phyloP scores from a whole-genome alignment of 176 grass and related monocot species.

The Chloris gayana region DNA sequence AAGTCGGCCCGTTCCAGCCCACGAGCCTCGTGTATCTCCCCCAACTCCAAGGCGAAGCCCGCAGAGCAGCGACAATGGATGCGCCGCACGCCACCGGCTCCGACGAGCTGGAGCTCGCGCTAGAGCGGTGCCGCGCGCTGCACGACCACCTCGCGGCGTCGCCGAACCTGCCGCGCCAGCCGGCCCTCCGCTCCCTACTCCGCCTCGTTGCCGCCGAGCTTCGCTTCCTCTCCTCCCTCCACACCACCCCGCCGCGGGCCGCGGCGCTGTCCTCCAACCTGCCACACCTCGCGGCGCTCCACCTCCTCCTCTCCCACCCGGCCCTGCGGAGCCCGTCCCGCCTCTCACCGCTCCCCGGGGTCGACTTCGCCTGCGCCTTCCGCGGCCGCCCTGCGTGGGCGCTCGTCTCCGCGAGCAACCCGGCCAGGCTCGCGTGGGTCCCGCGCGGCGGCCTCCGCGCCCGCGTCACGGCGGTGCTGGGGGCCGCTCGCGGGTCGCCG shows the following conservation, averaged over 20 bases:
- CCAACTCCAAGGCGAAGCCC: slow-evolving; percentile 1
- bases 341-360: slow-evolving; percentile 46
- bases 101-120: slow-evolving; percentile 36
- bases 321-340: slow-evolving; percentile 60
- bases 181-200: slow-evolving; percentile 45
- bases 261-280: slow-evolving; percentile 79
- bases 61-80: slow-evolving; percentile 36
- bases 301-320: slow-evolving; percentile 79
- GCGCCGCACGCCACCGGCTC: slow-evolving; percentile 23
- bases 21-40: not conserved
- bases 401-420: slow-evolving; percentile 81
- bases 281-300: slow-evolving; percentile 66
- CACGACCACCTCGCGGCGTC: slow-evolving; percentile 42
- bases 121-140: slow-evolving; percentile 53
- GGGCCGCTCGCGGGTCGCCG: slow-evolving; percentile 44
- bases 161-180: slow-evolving; percentile 38
- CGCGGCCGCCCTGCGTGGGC: slow-evolving; percentile 61
- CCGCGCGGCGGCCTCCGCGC: slow-evolving; percentile 28
- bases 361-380: slow-evolving; percentile 78
- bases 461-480: slow-evolving; percentile 51
- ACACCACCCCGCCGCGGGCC: not conserved
- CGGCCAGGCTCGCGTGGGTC: slow-evolving; percentile 53
- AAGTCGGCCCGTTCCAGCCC: not conserved
- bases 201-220: slow-evolving; percentile 75
- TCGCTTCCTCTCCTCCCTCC: slow-evolving; percentile 54